These are phyloP conservation scores for Leishmania major DNA, from an alignment of 208 protist genomes.

Conservation along the genomic window DNA sequence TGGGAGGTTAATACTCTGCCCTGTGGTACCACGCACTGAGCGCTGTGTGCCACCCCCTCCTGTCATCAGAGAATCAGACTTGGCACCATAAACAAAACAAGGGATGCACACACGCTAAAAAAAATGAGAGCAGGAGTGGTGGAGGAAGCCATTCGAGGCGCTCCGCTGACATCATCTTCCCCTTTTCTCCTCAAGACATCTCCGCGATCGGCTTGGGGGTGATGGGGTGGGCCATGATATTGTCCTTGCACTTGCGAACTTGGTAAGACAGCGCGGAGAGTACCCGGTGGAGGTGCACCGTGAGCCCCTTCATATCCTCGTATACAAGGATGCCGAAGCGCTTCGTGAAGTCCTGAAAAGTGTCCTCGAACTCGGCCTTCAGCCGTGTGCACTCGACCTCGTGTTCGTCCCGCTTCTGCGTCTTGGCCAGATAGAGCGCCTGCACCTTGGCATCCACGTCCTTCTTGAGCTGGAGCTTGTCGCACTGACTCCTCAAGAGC, in stretches of 20 bases:
- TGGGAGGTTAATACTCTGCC: too few species aligned
- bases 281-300: constrained; percentile 14
- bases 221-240: neutral
- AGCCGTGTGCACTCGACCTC: constrained; percentile 29
- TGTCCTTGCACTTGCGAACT: constrained; percentile 37
- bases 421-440: constrained; percentile 10
- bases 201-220: neutral
- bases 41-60: neutral
- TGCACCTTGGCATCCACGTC: constrained; percentile 16
- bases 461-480: constrained; percentile 24
- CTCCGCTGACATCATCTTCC: neutral
- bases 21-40: neutral
- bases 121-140: neutral
- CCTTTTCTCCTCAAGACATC: neutral
- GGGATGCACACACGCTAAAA: neutral
- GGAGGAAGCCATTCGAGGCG: neutral
- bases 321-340: constrained; percentile 13
- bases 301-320: constrained; percentile 27
- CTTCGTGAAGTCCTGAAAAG: constrained; percentile 16
- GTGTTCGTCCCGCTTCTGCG: constrained; percentile 20
- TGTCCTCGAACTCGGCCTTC: constrained; percentile 35
- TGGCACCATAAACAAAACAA: neutral
- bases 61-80: too few species aligned
- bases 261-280: constrained; percentile 43
- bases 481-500: constrained; percentile 15